These are phyloP conservation scores for Erysiphe pulchra DNA, from an alignment of 2,329 filamentous ascomycete species.

Conservation along the genomic window DNA sequence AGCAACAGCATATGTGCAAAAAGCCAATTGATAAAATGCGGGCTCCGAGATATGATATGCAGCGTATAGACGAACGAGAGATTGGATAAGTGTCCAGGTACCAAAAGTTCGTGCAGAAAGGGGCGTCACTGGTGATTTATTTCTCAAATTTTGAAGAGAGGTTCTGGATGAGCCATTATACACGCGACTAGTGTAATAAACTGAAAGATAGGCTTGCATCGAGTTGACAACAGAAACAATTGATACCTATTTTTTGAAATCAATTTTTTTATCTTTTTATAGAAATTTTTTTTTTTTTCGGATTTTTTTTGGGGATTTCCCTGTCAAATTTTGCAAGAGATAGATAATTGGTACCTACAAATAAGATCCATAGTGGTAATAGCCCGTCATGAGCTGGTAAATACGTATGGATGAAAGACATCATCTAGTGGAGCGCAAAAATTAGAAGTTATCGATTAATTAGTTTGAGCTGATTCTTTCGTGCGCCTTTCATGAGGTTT, in stretches of 20 bases:
- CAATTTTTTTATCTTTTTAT: too few relatives aligned
- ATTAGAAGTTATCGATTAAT: too few relatives aligned
- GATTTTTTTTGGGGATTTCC: not conserved
- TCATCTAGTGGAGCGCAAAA: too few relatives aligned
- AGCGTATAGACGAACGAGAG: conserved; percentile 35
- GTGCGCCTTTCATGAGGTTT: too few relatives aligned
- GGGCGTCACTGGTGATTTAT: conserved; percentile 21
- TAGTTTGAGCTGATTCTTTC: too few relatives aligned
- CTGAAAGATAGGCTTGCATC: conserved; percentile 56
- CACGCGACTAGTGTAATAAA: conserved; percentile 62
- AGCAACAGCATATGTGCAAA: conserved; percentile 37
- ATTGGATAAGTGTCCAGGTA: conserved; percentile 13
- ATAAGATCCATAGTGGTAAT: conserved; percentile 37
- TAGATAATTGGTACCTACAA: conserved; percentile 20
- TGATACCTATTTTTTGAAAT: conserved; percentile 33
- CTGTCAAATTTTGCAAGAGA: not conserved
- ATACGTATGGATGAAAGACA: too few relatives aligned
- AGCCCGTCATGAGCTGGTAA: conserved; percentile 18
- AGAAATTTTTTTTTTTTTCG: too few relatives aligned
- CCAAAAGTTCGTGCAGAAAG: conserved; percentile 25
- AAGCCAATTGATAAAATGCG: conserved; percentile 33
- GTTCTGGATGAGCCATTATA: conserved; percentile 33
- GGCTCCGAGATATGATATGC: conserved; percentile 38
- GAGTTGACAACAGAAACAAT: conserved; percentile 64
- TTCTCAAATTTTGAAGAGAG: conserved; percentile 15